phyloP scores from a whole-genome alignment of 2,329 filamentous ascomycete species.

The Paecilomyces niveus region DNA sequence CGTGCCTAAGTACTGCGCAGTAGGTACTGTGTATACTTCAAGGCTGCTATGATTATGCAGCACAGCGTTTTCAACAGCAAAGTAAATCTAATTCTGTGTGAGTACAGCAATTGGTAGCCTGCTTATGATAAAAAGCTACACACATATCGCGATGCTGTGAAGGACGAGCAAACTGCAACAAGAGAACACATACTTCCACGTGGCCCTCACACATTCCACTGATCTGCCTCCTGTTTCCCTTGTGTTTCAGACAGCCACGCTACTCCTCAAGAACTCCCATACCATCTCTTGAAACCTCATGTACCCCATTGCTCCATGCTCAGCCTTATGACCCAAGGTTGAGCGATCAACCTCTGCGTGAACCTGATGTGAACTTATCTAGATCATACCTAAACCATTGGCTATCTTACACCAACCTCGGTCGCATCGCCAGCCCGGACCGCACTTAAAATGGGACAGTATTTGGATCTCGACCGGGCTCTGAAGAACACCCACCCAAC shows the following conservation, averaged over 20 bases:
- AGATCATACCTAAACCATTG: neutral
- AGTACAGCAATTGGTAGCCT: neutral
- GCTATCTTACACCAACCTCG: neutral
- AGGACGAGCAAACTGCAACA: neutral
- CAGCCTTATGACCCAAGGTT: neutral
- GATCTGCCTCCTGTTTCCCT: neutral
- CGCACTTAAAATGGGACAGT: neutral
- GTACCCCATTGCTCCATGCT: neutral
- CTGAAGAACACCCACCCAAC: neutral
- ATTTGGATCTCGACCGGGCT: neutral
- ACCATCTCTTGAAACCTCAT: neutral
- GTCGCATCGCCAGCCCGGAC: neutral
- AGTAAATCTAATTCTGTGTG: neutral
- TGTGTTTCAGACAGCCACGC: neutral
- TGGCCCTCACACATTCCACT: neutral
- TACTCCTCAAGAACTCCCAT: neutral
- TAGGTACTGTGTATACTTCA: neutral
- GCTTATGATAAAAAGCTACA: neutral
- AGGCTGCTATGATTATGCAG: neutral
- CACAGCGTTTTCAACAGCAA: neutral
- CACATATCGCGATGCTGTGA: neutral
- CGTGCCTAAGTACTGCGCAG: neutral
- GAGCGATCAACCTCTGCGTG: neutral
- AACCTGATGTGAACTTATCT: neutral
- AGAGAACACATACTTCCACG: neutral